phyloP scores from a whole-genome alignment of 2,329 filamentous ascomycete genomes.

The Claviceps pusilla region DNA sequence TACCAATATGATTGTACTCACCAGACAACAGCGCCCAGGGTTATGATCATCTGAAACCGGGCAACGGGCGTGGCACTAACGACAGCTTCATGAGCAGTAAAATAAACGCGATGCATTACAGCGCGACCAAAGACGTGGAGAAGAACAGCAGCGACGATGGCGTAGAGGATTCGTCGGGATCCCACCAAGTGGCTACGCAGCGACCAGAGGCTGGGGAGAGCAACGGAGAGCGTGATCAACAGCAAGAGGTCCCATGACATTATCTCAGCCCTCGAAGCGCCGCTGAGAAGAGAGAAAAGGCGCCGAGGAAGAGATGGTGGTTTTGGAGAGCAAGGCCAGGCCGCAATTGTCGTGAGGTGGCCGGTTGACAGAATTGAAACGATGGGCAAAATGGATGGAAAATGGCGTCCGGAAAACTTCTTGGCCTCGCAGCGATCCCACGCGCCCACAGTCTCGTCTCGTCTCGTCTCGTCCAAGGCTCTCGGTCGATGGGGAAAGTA shows the following conservation, averaged over 20 bases:
- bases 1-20: constrained; percentile 19
- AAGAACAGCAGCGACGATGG: constrained; percentile 17
- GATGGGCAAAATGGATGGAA: background rate
- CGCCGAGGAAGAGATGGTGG: background rate
- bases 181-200: constrained; percentile 19
- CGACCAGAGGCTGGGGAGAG: constrained; percentile 23
- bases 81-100: constrained; percentile 17
- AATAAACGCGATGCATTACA: constrained; percentile 16
- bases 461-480: background rate
- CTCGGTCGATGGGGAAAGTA: background rate
- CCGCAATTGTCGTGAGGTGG: background rate
- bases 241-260: constrained; percentile 28
- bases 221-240: constrained; percentile 25
- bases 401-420: background rate
- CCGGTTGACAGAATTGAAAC: background rate
- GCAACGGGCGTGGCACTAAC: constrained; percentile 32
- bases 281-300: constrained; percentile 1
- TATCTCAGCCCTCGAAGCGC: constrained; percentile 19
- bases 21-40: constrained; percentile 38
- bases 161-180: constrained; percentile 18
- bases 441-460: background rate
- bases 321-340: background rate
- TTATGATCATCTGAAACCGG: constrained; percentile 41
- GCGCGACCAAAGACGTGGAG: constrained; percentile 20
- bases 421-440: background rate